Evolutionary conservation across 257 asterid species (phyloP), one percentile per base, ranked within the genome.

Genomic region (Primulina eburnea): DNA sequence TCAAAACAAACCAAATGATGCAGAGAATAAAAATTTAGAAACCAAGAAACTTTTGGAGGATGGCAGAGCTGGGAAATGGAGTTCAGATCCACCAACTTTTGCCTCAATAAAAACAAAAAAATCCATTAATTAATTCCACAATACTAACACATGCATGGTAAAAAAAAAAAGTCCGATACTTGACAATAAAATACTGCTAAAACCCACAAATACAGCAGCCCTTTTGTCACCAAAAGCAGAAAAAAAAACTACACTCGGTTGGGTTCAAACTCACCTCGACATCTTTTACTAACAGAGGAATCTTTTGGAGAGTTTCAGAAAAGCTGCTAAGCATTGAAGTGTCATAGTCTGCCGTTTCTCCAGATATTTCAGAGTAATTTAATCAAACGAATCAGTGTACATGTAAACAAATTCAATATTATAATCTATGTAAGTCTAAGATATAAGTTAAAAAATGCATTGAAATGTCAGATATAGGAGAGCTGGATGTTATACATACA

Each of bases 61-160:
- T 68, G 65, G 84, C 77, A 79, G 89, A 73, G 77, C 17, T 67
- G 43, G 65, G 73, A 65, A 65, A 73, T 52, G 70, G 79, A 79
- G 73, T 68, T 78, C 73, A 82, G 92, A 90, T 86, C 92, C 84
- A 80, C 82, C 81, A 74, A 83, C 72, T 69, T 76, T 70, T 73
- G 68, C 37, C 74, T 62, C 60, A 33, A 29, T 21, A 63, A 67
- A 40, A 4, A 8, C 16, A 28, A 28, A 28, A 28, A 32, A 74
- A 62, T 0, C 55, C 55, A 47, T 47, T 21, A 21, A 21, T 12
- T 4, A 47, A 47, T 47, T 14, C 8, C 69, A 74, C 21, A 52
- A 8, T 38, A 67, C 20, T 61, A 72, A 68, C 74, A 79, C 69
- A 74, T 76, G 79, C 85, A 86, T 86, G 84, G 85, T 81, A 16